phyloP scores from a whole-genome alignment of 192 early-diverging fungal species.

The Gonapodya prolifera region DNA sequence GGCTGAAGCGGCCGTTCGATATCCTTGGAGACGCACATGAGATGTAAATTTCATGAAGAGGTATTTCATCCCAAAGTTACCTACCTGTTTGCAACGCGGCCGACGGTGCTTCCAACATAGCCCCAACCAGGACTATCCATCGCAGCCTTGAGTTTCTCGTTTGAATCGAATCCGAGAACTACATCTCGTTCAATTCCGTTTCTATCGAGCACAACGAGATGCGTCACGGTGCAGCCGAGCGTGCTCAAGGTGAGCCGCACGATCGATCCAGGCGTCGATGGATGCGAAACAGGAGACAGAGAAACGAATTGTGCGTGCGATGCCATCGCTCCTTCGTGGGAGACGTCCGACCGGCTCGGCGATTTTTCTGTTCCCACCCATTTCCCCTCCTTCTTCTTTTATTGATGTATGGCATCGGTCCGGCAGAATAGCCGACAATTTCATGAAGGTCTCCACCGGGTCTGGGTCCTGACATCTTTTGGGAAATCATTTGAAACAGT shows the following conservation, averaged over 20 bases:
- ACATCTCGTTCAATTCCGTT: slow-evolving; percentile 42
- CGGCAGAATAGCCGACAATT: no score
- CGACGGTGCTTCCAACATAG: slow-evolving; percentile 69
- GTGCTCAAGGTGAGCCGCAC: slow-evolving; percentile 21
- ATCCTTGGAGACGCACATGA: background rate
- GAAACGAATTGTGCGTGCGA: no score
- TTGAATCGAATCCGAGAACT: slow-evolving; percentile 55
- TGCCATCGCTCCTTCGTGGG: no score
- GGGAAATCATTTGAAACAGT: no score
- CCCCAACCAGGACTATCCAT: slow-evolving; percentile 32
- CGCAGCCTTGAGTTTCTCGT: slow-evolving; percentile 14
- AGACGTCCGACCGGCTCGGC: no score
- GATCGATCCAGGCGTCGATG: background rate
- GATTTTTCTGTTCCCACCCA: no score
- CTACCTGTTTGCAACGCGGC: slow-evolving; percentile 61
- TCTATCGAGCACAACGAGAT: slow-evolving; percentile 47
- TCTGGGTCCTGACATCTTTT: no score
- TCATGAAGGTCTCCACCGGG: no score
- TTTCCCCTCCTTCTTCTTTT: no score
- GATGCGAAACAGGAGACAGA: no score
- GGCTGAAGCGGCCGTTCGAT: background rate
- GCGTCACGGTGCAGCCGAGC: slow-evolving; percentile 57
- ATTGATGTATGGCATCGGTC: no score
- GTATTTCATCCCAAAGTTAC: slow-evolving; percentile 37
- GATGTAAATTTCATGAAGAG: background rate